Evolutionary conservation across 768 basidiomycete genomes (phyloP).

Genomic region (Hypholoma sublateritium): DNA sequence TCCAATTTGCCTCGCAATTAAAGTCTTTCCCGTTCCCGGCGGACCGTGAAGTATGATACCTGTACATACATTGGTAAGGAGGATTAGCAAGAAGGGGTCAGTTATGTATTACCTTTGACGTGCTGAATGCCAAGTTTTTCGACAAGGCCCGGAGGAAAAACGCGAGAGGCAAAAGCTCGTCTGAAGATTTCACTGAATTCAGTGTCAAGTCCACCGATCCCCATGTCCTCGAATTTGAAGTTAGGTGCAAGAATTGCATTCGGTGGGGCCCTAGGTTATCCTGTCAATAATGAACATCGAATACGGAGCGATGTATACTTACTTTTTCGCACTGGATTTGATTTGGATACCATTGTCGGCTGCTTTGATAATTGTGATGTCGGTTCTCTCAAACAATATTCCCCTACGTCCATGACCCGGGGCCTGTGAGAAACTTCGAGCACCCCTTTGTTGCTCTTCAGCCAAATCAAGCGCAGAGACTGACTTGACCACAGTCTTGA

Average conservation of each 20-base stretch:
- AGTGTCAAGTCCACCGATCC: slow-evolving; percentile 93
- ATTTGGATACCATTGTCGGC: slow-evolving; percentile 80
- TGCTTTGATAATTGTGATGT: slow-evolving; percentile 86
- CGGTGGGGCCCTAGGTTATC: slow-evolving; percentile 64
- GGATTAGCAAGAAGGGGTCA: not conserved
- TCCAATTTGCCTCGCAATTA: slow-evolving; percentile 97
- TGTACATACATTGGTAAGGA: slow-evolving; percentile 24
- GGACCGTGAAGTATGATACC: slow-evolving; percentile 95
- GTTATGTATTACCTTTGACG: slow-evolving; percentile 75
- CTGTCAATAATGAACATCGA: not conserved
- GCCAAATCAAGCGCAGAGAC: slow-evolving; percentile 61
- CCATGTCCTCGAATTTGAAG: slow-evolving; percentile 99
- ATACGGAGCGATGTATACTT: slow-evolving; percentile 19
- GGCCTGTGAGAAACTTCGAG: slow-evolving; percentile 25
- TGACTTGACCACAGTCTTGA: slow-evolving; percentile 69
- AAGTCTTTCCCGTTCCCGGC: slow-evolving; percentile 97
- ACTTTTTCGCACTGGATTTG: slow-evolving; percentile 92
- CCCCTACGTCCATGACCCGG: slow-evolving; percentile 45
- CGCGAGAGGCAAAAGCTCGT: slow-evolving; percentile 95
- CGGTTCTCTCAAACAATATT: slow-evolving; percentile 89
- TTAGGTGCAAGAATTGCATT: slow-evolving; percentile 97
- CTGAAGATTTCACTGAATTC: slow-evolving; percentile 98
- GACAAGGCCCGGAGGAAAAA: slow-evolving; percentile 96
- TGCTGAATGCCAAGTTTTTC: slow-evolving; percentile 98
- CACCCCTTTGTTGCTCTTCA: slow-evolving; percentile 53